A percentile compares a stretch with the other conserved stretches of the same genome.
Evolutionary conservation across 1,139 yeast genomes (phyloP).

Genomic region (Debaryomyces fabryi): DNA sequence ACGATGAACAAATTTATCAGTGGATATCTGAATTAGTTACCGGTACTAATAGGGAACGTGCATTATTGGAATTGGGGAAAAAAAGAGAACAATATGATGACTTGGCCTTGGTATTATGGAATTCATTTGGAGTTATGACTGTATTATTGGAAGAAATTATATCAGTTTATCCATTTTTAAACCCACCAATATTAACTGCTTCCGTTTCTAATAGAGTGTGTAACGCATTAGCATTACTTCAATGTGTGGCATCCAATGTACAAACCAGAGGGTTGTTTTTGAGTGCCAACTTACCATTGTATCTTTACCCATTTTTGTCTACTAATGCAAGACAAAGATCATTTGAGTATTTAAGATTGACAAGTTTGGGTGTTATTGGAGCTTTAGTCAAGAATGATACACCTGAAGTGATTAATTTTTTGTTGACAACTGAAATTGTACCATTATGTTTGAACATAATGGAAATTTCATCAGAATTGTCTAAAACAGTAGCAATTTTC

Average conservation of each 20-base stretch:
- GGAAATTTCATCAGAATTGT: conserved; percentile 89
- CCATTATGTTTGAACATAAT: conserved; percentile 92
- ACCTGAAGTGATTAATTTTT: conserved; percentile 88
- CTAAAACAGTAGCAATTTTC: conserved; percentile 95
- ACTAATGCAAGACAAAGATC: conserved; percentile 91
- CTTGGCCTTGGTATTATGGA: conserved; percentile 90
- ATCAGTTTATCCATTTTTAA: conserved; percentile 83
- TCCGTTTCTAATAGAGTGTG: conserved; percentile 93
- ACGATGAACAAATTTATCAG: conserved; percentile 83
- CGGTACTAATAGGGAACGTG: conserved; percentile 91
- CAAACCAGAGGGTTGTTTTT: conserved; percentile 85
- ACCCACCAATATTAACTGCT: conserved; percentile 85
- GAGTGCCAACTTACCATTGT: conserved; percentile 89
- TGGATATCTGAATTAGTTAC: conserved; percentile 90
- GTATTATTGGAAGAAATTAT: conserved; percentile 87
- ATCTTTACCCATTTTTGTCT: conserved; percentile 88
- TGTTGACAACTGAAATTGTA: conserved; percentile 90
- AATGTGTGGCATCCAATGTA: conserved; percentile 94
- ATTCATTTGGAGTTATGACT: conserved; percentile 96
- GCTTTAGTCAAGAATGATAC: conserved; percentile 96
- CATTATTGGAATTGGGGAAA: conserved; percentile 86
- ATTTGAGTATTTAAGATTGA: conserved; percentile 88
- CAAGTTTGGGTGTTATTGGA: conserved; percentile 95
- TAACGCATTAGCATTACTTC: conserved; percentile 90
- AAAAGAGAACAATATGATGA: conserved; percentile 95